Conservation (phyloP, 805 yeast species). For the Kockiozyma suomiensis region DNA sequence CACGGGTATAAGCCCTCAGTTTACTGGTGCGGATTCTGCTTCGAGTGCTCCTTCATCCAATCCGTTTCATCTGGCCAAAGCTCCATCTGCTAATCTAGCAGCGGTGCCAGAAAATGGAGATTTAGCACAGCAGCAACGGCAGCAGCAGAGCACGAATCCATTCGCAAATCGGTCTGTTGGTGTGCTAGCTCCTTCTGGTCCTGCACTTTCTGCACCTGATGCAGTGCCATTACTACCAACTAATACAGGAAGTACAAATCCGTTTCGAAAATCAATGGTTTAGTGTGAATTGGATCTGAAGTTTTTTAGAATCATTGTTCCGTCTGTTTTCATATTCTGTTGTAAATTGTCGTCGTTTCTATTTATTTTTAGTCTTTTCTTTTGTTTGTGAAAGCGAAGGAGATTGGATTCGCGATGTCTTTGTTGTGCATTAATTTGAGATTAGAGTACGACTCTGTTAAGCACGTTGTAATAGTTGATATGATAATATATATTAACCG, state of each 20-base stretch:
- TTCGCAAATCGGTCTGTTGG: background rate
- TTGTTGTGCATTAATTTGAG: conserved; percentile 2
- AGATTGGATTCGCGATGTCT: background rate
- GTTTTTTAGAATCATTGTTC: too few species aligned
- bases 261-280: conserved; percentile 14
- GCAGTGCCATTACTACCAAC: background rate
- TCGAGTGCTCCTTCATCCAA: conserved; percentile 8
- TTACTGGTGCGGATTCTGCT: conserved; percentile 13
- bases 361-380: background rate
- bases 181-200: background rate
- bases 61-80: conserved; percentile 21
- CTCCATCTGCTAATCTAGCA: conserved; percentile 11
- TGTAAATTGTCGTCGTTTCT: background rate
- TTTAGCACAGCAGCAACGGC: background rate
- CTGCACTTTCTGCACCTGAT: background rate
- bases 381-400: background rate
- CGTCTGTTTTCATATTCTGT: too few species aligned
- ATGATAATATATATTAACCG: conserved; percentile 35
- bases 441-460: background rate
- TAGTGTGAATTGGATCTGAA: too few species aligned
- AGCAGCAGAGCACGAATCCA: conserved; percentile 6
- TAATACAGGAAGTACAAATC: conserved; percentile 18
- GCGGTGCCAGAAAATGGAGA: conserved; percentile 23
- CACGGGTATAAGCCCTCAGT: conserved; percentile 27
- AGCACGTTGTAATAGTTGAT: background rate